Base-by-base conservation (phyloP, 306 rosid species). In the Cicer judaicum region DNA sequence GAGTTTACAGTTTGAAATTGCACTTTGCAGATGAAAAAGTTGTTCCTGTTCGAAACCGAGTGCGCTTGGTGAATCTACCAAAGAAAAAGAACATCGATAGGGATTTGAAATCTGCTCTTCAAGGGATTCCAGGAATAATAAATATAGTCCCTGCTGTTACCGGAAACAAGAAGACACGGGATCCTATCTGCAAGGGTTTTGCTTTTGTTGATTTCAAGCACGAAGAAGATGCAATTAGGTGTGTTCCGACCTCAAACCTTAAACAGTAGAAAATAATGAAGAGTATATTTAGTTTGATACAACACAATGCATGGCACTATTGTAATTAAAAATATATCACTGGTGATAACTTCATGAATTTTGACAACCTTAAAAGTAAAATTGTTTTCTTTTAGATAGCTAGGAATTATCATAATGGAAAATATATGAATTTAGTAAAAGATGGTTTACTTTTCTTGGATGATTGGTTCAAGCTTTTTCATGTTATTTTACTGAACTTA, bases 111-210 rank as follows among this genome's bases (percentile, higher is more conserved):
- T 53, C 71, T 15, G 93, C 97, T 59, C 88, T 94, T 59, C 79
- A 85, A 72, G 88, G 83, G 72, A 79, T 90, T 15, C 95, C 84
- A 1, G 92, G 93, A 48, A 75, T 94, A 78, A 41, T 81, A 60
- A 82, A 88, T 54, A 85, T 94, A 75, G 77, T 72, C 81, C 96
- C 96, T 7, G 87, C 81, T 54, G 93, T 88, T 72, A 48, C 73
- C 41, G 96, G 97, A 71, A 94, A 86, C 88, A 90, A 89, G 85
- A 93, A 91, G 85, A 94, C 98, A 41, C 87, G 94, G 86, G 98
- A 94, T 75, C 97, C 98, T 48, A 57, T 88, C 62, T 94, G 98
- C 87, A 91, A 90, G 86, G 98, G 96, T 59, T 90, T 83, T 85
- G 95, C 93, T 50, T 85, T 87, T 81, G 91, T 94, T 79, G 83